phyloP scores from a whole-genome alignment of 129 eudicot genomes.

The Chrysanthemum seticuspe region DNA sequence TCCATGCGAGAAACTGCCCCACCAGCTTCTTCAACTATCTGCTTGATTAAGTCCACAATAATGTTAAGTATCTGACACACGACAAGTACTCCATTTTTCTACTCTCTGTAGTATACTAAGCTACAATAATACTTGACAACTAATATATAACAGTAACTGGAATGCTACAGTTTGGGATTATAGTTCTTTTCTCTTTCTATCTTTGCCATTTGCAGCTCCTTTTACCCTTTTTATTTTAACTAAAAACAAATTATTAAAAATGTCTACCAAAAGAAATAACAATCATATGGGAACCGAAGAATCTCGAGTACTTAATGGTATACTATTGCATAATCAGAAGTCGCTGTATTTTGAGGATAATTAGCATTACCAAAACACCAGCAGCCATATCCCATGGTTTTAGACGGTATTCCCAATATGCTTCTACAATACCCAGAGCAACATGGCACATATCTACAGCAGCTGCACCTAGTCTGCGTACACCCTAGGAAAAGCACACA shows the following conservation, averaged over 20 bases:
- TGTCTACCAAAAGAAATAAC: no score
- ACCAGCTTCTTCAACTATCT: conserved; percentile 99
- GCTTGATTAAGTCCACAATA: conserved; percentile 19
- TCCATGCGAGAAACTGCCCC: conserved; percentile 95
- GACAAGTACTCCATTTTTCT: not conserved
- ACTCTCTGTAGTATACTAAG: not conserved
- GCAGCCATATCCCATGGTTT: conserved; percentile 99
- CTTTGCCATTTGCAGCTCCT: not conserved
- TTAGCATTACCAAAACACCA: conserved; percentile 83
- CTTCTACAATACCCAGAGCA: conserved; percentile 91
- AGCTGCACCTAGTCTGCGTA: conserved; percentile 95
- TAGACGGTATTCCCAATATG: conserved; percentile 96
- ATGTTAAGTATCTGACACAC: not conserved
- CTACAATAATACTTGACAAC: not conserved
- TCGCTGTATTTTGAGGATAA: conserved; percentile 4
- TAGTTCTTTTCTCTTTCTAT: not conserved
- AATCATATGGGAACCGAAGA: not conserved
- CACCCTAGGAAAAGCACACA: conserved; percentile 57
- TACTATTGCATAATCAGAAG: not conserved
- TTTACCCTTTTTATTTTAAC: not conserved
- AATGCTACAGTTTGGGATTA: not conserved
- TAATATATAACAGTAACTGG: not conserved
- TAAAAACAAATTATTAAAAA: no score
- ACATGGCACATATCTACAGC: conserved; percentile 99
- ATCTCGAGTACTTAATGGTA: not conserved